Percentiles rank a stretch among this genome's conserved stretches.
Conservation (phyloP, 305 asterid species). For the Rubia balearica region DNA sequence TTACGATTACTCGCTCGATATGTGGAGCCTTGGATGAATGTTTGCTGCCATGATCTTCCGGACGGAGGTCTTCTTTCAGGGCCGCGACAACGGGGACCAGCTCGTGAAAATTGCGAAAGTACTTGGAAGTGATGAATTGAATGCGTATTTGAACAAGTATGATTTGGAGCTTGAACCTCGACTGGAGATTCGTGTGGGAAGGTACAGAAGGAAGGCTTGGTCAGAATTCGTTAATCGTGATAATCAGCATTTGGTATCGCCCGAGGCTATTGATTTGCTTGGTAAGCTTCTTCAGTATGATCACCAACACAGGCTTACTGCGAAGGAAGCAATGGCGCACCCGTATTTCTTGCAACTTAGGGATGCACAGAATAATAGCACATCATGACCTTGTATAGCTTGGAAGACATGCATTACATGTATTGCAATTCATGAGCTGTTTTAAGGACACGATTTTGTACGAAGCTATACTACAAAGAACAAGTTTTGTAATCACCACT, state of each 20-base stretch:
- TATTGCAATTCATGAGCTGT: no score
- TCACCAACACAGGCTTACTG: slow-evolving; percentile 19
- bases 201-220: not conserved
- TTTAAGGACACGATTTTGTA: no score
- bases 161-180: not conserved
- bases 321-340: slow-evolving; percentile 18
- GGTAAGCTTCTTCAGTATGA: slow-evolving; percentile 19
- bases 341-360: not conserved
- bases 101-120: not conserved
- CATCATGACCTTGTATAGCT: no score
- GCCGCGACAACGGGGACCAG: not conserved
- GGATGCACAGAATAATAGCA: no score
- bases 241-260: not conserved
- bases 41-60: not conserved
- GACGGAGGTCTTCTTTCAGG: not conserved
- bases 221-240: not conserved
- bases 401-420: no score
- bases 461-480: no score
- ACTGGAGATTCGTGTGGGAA: not conserved
- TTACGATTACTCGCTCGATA: not conserved
- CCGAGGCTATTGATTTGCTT: slow-evolving; percentile 16
- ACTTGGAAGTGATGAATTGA: not conserved
- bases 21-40: not conserved
- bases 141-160: not conserved
- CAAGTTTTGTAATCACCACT: no score